Conservation (phyloP, 768 basidiomycete species). For the Russula foetens region DNA sequence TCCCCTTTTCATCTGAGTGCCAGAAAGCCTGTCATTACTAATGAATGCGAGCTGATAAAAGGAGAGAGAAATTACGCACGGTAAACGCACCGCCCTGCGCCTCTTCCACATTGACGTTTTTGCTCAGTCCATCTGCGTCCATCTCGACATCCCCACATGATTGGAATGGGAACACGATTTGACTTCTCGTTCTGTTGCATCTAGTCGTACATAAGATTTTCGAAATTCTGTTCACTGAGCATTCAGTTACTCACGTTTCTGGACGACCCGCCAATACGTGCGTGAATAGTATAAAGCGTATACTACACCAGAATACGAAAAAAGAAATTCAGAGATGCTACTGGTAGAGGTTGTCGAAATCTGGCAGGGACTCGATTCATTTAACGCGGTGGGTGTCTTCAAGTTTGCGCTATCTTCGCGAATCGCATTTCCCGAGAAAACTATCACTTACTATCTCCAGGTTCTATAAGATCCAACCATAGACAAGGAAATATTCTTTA, state of each 20-base stretch:
- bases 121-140: conserved; percentile 35
- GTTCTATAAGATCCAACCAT: too few relatives aligned
- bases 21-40: conserved; percentile 37
- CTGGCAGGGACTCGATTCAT: too few relatives aligned
- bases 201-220: conserved; percentile 85
- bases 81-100: conserved; percentile 66
- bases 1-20: conserved; percentile 75
- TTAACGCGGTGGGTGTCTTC: too few relatives aligned
- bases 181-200: conserved; percentile 82
- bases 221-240: conserved; percentile 42
- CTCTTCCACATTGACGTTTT: conserved; percentile 36
- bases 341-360: too few relatives aligned
- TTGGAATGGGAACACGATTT: conserved; percentile 68
- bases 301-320: too few relatives aligned
- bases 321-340: too few relatives aligned
- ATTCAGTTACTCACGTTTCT: conserved; percentile 29
- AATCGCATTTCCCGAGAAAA: too few relatives aligned
- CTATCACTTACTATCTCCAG: too few relatives aligned
- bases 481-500: too few relatives aligned
- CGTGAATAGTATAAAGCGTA: too few relatives aligned
- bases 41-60: conserved; percentile 1
- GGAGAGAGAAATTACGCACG: too few relatives aligned
- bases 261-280: conserved; percentile 29
- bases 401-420: too few relatives aligned
- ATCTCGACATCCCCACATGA: conserved; percentile 72